A percentile compares a stretch with the other conserved stretches of the same genome.
Conservation (phyloP, 257 asterid genomes). For the Apocynum venetum region DNA sequence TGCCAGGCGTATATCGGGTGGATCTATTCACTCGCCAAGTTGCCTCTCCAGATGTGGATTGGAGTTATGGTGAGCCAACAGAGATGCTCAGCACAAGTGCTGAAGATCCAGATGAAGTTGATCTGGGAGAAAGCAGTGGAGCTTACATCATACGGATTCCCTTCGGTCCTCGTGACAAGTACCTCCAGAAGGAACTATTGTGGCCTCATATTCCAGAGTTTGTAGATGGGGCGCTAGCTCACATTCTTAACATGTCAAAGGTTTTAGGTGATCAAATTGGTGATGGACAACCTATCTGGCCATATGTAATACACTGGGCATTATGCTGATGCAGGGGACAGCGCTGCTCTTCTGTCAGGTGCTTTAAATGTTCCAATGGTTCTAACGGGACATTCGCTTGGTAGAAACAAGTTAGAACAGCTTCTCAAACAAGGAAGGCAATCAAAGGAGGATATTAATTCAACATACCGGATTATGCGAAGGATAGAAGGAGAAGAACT, state of each 20-base stretch:
- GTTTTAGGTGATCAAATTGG: slow-evolving; percentile 76
- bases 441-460: slow-evolving; percentile 77
- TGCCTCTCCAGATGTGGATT: slow-evolving; percentile 76
- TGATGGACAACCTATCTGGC: slow-evolving; percentile 73
- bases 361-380: slow-evolving; percentile 89
- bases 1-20: slow-evolving; percentile 75
- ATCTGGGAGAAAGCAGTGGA: slow-evolving; percentile 72
- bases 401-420: slow-evolving; percentile 83
- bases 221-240: slow-evolving; percentile 77
- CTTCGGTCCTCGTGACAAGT: slow-evolving; percentile 72
- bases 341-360: slow-evolving; percentile 82
- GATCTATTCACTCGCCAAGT: slow-evolving; percentile 79
- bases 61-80: slow-evolving; percentile 82
- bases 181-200: slow-evolving; percentile 57
- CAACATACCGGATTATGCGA: slow-evolving; percentile 76
- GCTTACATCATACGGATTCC: slow-evolving; percentile 77
- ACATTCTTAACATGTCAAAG: slow-evolving; percentile 73
- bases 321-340: slow-evolving; percentile 90
- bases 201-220: slow-evolving; percentile 86
- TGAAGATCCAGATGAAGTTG: slow-evolving; percentile 47
- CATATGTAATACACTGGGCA: slow-evolving; percentile 80
- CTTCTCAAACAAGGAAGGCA: slow-evolving; percentile 77
- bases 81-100: slow-evolving; percentile 65
- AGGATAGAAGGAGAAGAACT: slow-evolving; percentile 86
- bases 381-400: slow-evolving; percentile 76